Base-by-base conservation (phyloP, 1,139 yeast species). In the Saccharomyces pastorianus region DNA sequence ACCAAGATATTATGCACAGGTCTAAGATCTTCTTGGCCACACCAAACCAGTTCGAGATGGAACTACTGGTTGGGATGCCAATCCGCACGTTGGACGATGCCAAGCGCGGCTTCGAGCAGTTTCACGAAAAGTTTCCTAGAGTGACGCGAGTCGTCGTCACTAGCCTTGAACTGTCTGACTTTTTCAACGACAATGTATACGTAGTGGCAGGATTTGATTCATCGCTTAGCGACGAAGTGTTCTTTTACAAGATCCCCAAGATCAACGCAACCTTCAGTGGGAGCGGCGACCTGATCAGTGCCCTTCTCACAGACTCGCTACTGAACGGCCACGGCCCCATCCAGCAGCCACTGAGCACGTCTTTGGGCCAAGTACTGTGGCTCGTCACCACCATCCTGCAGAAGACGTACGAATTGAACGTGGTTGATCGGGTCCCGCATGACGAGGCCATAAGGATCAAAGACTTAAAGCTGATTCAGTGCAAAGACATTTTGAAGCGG, bases 31-130 rank as follows among this genome's bases (percentile, higher is more conserved):
- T 82, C 56, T 67, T 90, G 23, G 81, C 86, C 8, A 88, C 97
- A 0, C 99, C 99, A 1, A 93, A 93, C 68, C 96, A 89, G 68
- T 88, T 88, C 70, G 99, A 93, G 67, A 78, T 88, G 57, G 96
- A 90, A 70, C 72, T 85, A 20, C 71, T 91, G 47, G 76, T 85
- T 7, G 90, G 80, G 1, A 67, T 72, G 44, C 73, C 74, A 54
- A 78, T 88, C 9, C 66, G 63, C 4, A 73, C 78, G 50, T 62
- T 72, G 7, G 69, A 59, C 3, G 64, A 73, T 28, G 75, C 89
- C 50, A 68, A 70, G 42, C 47, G 57, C n/a, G 84, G 89, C 0
- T 65, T 89, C 5, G 57, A 60, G 1, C 58, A 56, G 17, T 73
- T 88, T 53, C 90, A 85, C 61, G 52, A 62, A 1, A 67, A 72